A percentile compares a stretch with the other conserved stretches of the same genome.
Conservation (phyloP, 2,329 filamentous ascomycete species). For the Gremmenia infestans region DNA sequence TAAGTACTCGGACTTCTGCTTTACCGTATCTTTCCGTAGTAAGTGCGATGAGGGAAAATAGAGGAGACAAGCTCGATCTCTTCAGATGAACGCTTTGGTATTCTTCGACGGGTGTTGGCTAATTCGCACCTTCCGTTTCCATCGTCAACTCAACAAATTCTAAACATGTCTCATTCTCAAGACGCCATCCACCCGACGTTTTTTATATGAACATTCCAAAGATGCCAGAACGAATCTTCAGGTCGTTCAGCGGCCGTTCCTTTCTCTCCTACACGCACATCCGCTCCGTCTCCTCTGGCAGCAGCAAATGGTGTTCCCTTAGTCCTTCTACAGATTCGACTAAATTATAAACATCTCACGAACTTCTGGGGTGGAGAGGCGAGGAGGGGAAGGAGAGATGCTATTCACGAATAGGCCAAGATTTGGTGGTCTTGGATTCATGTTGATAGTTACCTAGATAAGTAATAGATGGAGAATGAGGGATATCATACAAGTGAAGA, state of each 20-base stretch:
- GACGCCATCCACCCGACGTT: no score
- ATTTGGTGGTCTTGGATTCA: no score
- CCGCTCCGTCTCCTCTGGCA: constrained; percentile 12
- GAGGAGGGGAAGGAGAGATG: no score
- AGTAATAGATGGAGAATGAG: no score
- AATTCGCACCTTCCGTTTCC: neutral
- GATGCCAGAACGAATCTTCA: constrained; percentile 13
- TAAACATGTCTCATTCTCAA: neutral
- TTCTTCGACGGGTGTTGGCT: neutral
- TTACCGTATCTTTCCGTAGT: neutral
- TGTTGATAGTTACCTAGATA: no score
- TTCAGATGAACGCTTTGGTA: neutral
- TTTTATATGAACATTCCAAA: constrained; percentile 11
- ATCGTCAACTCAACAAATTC: neutral
- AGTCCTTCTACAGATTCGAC: constrained; percentile 14
- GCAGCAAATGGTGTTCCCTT: constrained; percentile 17
- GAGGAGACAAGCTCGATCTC: neutral
- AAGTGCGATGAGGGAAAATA: neutral
- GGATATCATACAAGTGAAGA: no score
- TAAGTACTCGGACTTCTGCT: neutral
- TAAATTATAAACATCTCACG: no score
- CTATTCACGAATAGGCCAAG: no score
- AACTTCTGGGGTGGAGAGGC: no score
- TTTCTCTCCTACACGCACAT: constrained; percentile 15
- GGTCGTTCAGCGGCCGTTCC: constrained; percentile 7